Evolutionary conservation across 2,329 filamentous ascomycete genomes (phyloP).

Genomic region (Amphichorda felina): DNA sequence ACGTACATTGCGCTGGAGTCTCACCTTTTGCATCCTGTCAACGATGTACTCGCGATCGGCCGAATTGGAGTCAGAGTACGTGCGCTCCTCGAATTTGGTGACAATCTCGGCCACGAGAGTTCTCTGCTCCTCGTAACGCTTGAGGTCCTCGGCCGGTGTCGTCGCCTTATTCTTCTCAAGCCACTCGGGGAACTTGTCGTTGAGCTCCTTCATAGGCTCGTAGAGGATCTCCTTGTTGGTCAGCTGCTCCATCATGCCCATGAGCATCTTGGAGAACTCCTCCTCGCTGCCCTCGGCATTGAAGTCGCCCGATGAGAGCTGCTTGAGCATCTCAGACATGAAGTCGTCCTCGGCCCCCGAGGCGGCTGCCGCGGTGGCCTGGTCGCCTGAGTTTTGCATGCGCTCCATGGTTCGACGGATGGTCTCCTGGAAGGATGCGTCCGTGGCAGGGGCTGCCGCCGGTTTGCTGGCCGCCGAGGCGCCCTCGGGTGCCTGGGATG

Average conservation of each 20-base stretch:
- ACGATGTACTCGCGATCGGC: constrained; percentile 86
- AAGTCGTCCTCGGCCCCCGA: constrained; percentile 64
- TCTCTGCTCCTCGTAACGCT: constrained; percentile 73
- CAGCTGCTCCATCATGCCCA: constrained; percentile 98
- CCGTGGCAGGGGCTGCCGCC: constrained; percentile 22
- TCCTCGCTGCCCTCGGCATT: constrained; percentile 57
- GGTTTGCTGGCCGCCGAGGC: constrained; percentile 12
- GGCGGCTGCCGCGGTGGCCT: constrained; percentile 67
- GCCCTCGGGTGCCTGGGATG: constrained; percentile 7
- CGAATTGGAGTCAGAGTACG: constrained; percentile 72
- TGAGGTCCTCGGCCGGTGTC: constrained; percentile 59
- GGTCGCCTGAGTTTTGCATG: constrained; percentile 81
- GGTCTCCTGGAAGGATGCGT: constrained; percentile 77
- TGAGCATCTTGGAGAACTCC: constrained; percentile 86
- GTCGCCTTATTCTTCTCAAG: constrained; percentile 62
- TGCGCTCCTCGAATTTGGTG: constrained; percentile 69
- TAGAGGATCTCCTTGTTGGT: constrained; percentile 98
- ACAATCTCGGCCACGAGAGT: constrained; percentile 76
- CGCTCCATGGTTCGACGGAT: constrained; percentile 92
- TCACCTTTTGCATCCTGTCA: constrained; percentile 93
- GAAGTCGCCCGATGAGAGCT: constrained; percentile 52
- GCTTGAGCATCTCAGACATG: constrained; percentile 83
- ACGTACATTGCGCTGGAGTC: constrained; percentile 8
- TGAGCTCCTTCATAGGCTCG: constrained; percentile 90
- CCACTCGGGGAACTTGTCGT: constrained; percentile 89